Evolutionary conservation across 805 yeast genomes (phyloP).

Genomic region (Cyberlindnera sargentensis): DNA sequence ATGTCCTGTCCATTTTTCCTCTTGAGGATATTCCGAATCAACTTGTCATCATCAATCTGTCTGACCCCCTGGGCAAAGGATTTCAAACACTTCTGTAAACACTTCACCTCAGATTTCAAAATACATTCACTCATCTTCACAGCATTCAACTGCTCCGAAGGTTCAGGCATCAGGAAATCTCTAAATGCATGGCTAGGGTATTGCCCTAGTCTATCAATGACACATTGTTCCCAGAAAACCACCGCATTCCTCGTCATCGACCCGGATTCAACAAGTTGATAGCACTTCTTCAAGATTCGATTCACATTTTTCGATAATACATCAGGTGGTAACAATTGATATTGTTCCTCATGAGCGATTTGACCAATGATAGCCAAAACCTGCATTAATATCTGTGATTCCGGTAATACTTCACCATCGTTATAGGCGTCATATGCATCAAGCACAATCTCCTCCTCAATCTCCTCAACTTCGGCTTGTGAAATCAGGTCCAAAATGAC

Average conservation of each 20-base stretch:
- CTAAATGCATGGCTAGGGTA: constrained; percentile 39
- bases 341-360: constrained; percentile 11
- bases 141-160: constrained; percentile 13
- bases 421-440: constrained; percentile 59
- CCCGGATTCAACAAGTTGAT: constrained; percentile 45
- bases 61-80: constrained; percentile 27
- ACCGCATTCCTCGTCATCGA: constrained; percentile 36
- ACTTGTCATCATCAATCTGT: constrained; percentile 51
- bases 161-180: constrained; percentile 16
- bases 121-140: constrained; percentile 48
- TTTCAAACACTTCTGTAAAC: constrained; percentile 36
- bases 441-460: constrained; percentile 34
- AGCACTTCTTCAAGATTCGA: constrained; percentile 51
- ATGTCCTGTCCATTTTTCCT: constrained; percentile 30
- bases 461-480: constrained; percentile 28
- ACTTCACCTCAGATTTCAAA: constrained; percentile 45
- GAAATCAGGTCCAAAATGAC: constrained; percentile 25
- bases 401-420: constrained; percentile 54
- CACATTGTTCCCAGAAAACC: constrained; percentile 22
- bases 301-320: constrained; percentile 28
- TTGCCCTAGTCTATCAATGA: constrained; percentile 28
- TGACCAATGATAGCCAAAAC: constrained; percentile 35
- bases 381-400: constrained; percentile 47
- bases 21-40: constrained; percentile 52
- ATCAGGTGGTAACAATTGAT: constrained; percentile 1